These are phyloP conservation scores for Neurospora discreta DNA, from an alignment of 495 filamentous ascomycete species.

Conservation along the genomic window DNA sequence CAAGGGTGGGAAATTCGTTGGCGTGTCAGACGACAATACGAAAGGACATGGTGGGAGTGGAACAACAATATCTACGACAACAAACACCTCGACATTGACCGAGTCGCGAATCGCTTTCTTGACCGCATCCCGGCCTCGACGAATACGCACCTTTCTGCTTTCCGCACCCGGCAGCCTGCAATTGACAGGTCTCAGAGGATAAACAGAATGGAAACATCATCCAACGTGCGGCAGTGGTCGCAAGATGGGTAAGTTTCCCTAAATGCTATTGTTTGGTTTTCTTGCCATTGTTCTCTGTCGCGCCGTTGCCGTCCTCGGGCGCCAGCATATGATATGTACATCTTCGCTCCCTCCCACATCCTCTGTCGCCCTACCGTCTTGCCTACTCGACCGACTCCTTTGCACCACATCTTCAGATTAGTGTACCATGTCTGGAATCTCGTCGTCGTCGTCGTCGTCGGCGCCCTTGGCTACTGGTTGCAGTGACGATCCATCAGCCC, in stretches of 20 bases:
- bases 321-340: neutral
- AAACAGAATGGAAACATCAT: slow-evolving; percentile 11
- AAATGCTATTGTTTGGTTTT: neutral
- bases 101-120: neutral
- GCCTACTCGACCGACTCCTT: neutral
- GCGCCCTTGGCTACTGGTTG: neutral
- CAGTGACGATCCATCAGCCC: neutral
- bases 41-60: neutral
- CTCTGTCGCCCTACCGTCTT: neutral
- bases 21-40: neutral
- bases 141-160: neutral
- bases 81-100: neutral
- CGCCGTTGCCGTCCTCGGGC: neutral
- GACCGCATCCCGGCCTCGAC: neutral
- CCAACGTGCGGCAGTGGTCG: slow-evolving; percentile 8
- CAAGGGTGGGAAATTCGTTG: neutral
- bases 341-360: neutral
- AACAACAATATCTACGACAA: neutral
- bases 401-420: neutral
- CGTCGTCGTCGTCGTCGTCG: neutral
- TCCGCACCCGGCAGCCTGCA: neutral
- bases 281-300: neutral
- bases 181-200: neutral
- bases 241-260: slow-evolving; percentile 9
- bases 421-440: neutral